Conservation (phyloP, 164 flowering plant species). For the Magnolia sinica region DNA sequence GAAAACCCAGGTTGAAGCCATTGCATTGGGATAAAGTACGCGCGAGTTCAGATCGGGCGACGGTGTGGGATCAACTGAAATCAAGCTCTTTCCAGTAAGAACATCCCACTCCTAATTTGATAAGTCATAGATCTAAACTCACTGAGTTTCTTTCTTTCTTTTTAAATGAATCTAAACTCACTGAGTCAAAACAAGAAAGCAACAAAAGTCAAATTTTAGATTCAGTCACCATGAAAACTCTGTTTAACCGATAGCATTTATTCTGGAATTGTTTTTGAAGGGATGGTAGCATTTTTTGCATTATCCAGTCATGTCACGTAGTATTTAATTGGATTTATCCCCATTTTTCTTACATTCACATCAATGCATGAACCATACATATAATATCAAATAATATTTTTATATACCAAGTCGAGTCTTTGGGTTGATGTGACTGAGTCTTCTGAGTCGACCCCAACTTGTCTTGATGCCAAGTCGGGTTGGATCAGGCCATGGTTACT, state of each 20-base stretch:
- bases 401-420: not conserved
- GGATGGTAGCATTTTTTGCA: not conserved
- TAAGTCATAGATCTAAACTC: not conserved
- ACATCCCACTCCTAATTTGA: not conserved
- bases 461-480: not conserved
- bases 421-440: not conserved
- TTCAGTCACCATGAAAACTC: not conserved
- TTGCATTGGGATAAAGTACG: slow-evolving; percentile 99
- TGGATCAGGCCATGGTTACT: not conserved
- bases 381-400: too few species aligned
- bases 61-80: slow-evolving; percentile 95
- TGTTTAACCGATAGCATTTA: not conserved
- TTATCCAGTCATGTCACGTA: not conserved
- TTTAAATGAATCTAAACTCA: too few species aligned
- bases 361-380: not conserved
- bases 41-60: slow-evolving; percentile 86
- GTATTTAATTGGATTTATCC: too few species aligned
- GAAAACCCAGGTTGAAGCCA: slow-evolving; percentile 77
- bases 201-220: not conserved
- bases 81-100: slow-evolving; percentile 98
- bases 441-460: not conserved
- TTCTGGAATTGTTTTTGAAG: not conserved
- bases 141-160: not conserved
- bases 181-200: not conserved
- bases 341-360: not conserved